These are phyloP conservation scores for Anthostomella pinea DNA, from an alignment of 2,329 filamentous ascomycete genomes.

Conservation along the genomic window DNA sequence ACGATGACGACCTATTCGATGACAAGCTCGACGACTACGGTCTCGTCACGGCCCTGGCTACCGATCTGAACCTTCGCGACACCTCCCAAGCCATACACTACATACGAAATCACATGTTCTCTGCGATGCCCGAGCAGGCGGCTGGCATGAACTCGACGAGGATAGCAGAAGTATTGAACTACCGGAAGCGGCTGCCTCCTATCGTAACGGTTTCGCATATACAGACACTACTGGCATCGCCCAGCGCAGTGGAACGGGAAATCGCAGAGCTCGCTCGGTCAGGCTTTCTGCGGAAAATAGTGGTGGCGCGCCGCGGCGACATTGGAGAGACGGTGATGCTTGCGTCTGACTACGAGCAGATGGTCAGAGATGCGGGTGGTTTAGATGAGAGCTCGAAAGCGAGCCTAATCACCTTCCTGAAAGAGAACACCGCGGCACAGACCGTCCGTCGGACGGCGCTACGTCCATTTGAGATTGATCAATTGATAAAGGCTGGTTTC, in stretches of 20 bases:
- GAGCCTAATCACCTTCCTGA: constrained; percentile 52
- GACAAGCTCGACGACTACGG: constrained; percentile 60
- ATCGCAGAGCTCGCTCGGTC: constrained; percentile 56
- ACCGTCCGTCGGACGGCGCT: constrained; percentile 35
- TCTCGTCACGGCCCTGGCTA: constrained; percentile 51
- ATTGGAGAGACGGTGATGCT: constrained; percentile 65
- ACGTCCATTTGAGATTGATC: constrained; percentile 31
- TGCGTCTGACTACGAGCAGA: constrained; percentile 50
- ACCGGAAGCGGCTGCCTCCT: constrained; percentile 56
- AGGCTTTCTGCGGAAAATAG: constrained; percentile 59
- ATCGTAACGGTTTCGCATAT: constrained; percentile 66
- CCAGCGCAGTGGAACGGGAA: constrained; percentile 66
- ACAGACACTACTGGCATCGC: constrained; percentile 58
- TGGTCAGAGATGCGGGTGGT: constrained; percentile 37
- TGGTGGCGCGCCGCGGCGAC: constrained; percentile 58
- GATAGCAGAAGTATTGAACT: constrained; percentile 62
- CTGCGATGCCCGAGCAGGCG: constrained; percentile 53
- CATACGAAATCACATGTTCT: constrained; percentile 62
- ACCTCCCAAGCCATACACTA: constrained; percentile 64
- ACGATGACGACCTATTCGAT: constrained; percentile 36
- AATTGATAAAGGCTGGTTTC: constrained; percentile 65
- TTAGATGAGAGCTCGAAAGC: constrained; percentile 44
- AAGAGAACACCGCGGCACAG: constrained; percentile 45
- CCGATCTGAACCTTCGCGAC: constrained; percentile 57
- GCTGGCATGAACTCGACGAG: constrained; percentile 63